Conservation (phyloP, 1,284 basidiomycete genomes). For the Volvariella volvacea region DNA sequence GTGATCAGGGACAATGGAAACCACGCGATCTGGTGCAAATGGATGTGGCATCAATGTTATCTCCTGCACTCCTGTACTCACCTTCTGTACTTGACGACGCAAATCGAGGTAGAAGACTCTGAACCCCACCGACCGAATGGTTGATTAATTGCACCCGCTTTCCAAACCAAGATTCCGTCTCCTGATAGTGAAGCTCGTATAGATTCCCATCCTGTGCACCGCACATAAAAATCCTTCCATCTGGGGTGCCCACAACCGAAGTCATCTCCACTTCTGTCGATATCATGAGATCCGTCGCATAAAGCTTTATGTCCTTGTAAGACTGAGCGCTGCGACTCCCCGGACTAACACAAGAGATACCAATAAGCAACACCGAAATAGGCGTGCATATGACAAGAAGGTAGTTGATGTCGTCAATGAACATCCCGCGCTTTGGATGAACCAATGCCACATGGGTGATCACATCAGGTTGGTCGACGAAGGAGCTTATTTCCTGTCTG, state of each 20-base stretch:
- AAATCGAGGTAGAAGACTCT: constrained; percentile 67
- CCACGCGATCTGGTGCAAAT: constrained; percentile 52
- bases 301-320: constrained; percentile 78
- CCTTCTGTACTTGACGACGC: constrained; percentile 54
- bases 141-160: constrained; percentile 80
- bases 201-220: constrained; percentile 84
- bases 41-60: constrained; percentile 9
- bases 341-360: constrained; percentile 59
- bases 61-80: constrained; percentile 21
- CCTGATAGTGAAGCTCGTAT: constrained; percentile 92
- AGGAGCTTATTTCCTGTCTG: constrained; percentile 82
- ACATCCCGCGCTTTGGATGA: constrained; percentile 75
- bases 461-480: constrained; percentile 86
- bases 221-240: constrained; percentile 89
- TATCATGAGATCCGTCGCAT: constrained; percentile 83
- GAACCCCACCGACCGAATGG: constrained; percentile 70
- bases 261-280: constrained; percentile 80
- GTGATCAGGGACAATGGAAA: constrained; percentile 59
- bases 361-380: constrained; percentile 79
- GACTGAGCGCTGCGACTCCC: constrained; percentile 37
- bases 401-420: constrained; percentile 89
- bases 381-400: constrained; percentile 90
- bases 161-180: constrained; percentile 90
- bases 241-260: constrained; percentile 71
- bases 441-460: constrained; percentile 86